phyloP scores from a whole-genome alignment of 345 rosid species.

The Lepidium didymum region DNA sequence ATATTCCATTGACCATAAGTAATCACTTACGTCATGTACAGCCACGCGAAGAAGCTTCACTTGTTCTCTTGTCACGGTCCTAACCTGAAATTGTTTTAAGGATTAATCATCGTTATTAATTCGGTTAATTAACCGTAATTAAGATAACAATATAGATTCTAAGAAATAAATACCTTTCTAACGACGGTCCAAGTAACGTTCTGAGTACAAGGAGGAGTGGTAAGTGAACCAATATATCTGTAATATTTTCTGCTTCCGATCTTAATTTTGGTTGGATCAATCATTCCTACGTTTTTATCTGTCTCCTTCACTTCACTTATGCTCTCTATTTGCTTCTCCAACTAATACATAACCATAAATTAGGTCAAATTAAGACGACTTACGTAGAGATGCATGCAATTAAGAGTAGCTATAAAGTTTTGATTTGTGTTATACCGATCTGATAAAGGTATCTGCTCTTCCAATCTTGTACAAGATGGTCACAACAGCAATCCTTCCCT shows the following conservation, averaged over 20 bases:
- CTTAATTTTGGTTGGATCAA: conserved; percentile 51
- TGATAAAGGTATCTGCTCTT: conserved; percentile 58
- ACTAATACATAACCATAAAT: conserved; percentile 23
- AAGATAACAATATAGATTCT: neutral
- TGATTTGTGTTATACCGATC: conserved; percentile 34
- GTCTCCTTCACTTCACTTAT: conserved; percentile 18
- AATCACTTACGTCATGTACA: conserved; percentile 62
- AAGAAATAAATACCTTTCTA: conserved; percentile 38
- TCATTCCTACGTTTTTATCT: conserved; percentile 37
- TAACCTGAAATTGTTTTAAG: neutral
- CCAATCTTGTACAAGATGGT: conserved; percentile 70
- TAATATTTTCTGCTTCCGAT: conserved; percentile 60
- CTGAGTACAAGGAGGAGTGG: conserved; percentile 79
- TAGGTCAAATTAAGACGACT: too few species aligned
- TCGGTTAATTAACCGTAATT: neutral
- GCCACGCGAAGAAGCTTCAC: conserved; percentile 64
- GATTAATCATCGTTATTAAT: neutral
- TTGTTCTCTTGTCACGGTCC: conserved; percentile 63
- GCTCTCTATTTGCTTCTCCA: conserved; percentile 31
- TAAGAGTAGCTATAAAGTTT: neutral
- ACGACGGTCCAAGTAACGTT: conserved; percentile 67
- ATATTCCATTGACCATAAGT: neutral
- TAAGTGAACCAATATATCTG: conserved; percentile 81
- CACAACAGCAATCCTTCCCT: conserved; percentile 53
- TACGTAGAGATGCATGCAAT: neutral